Evolutionary conservation across 2,329 filamentous ascomycete genomes (phyloP), one percentile per base, ranked within the genome.

Genomic region (Colletotrichum musae): DNA sequence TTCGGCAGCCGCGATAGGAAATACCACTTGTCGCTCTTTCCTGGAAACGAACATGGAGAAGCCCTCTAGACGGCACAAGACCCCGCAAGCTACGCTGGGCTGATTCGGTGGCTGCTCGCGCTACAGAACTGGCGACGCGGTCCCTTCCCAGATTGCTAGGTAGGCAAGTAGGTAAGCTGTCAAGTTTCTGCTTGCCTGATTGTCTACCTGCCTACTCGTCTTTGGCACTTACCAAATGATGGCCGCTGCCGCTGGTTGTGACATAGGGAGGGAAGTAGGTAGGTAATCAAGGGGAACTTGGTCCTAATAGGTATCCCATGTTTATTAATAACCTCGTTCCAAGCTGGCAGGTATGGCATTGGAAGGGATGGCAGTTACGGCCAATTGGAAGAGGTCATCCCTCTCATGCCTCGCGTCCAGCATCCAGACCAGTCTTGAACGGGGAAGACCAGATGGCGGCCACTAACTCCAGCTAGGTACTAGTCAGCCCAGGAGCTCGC

Each of bases 231-330:
- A 24, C 21, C 21, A 24, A 24, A 24, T 24, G 21, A 24, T 4
- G 21, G 21, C 21, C 2, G 21, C 21, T 24, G 21, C 6, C 21
- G 43, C 16, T 6, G 10, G 5, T 12, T 18, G 6, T n/a, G 9
- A 2, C 32, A 7, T 2, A 36, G 32, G 32, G 10, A 36, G 32
- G 32, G 9, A 36, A 2, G 32, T 36, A 36, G 32, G 21, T 24
- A 24, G 21, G 32, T 36, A 39, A 41, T 13, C 53, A 59, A 36
- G 59, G 65, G n/a, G 28, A 26, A n/a, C 6, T 48, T 48, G 47
- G 18, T 13, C 15, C 15, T 65, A 61, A 48, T 65, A 18, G 18
- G 18, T 18, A 65, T 68, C 65, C 61, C 6, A 39, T 54, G 65
- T 65, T 58, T 50, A 65, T 16, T 53, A 6, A 41, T 36, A 13